Evolutionary conservation across 345 rosid genomes (phyloP).

Genomic region (Melaleuca quinquenervia): DNA sequence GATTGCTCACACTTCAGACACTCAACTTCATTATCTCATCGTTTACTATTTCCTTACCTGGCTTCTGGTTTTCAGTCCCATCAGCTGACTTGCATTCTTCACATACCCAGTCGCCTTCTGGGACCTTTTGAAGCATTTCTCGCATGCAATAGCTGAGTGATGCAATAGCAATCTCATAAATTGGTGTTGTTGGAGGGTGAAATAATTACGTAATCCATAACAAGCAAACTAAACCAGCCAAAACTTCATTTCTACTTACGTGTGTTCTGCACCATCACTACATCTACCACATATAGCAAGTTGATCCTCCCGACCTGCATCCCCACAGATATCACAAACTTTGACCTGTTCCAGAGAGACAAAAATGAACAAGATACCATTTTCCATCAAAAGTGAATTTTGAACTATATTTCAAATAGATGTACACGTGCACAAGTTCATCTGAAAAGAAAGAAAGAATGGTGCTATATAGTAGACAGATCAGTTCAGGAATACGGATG

Average conservation of each 20-base stretch:
- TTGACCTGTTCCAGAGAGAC: conserved; percentile 61
- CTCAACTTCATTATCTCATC: background rate
- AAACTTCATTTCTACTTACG: conserved; percentile 34
- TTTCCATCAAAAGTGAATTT: background rate
- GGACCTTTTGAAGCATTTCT: conserved; percentile 72
- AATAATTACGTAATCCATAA: background rate
- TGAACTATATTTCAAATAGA: background rate
- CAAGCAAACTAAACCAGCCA: background rate
- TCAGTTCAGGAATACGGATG: background rate
- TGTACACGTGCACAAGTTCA: background rate
- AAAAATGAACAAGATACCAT: background rate
- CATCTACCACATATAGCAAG: conserved; percentile 92
- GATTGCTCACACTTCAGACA: background rate
- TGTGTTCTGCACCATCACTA: conserved; percentile 99
- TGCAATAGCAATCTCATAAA: conserved; percentile 2
- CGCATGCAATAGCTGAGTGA: conserved; percentile 89
- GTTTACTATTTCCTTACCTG: conserved; percentile 27
- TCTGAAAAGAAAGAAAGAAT: background rate
- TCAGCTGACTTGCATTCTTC: conserved; percentile 86
- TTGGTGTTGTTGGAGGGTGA: background rate
- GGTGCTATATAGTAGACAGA: background rate
- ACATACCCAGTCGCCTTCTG: conserved; percentile 92
- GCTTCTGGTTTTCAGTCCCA: conserved; percentile 57
- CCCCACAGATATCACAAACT: conserved; percentile 99
- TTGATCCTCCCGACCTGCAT: conserved; percentile 95